These are phyloP conservation scores for Pseudonitzschia pungens DNA, from an alignment of 108 stramenopile genomes.

Conservation along the genomic window DNA sequence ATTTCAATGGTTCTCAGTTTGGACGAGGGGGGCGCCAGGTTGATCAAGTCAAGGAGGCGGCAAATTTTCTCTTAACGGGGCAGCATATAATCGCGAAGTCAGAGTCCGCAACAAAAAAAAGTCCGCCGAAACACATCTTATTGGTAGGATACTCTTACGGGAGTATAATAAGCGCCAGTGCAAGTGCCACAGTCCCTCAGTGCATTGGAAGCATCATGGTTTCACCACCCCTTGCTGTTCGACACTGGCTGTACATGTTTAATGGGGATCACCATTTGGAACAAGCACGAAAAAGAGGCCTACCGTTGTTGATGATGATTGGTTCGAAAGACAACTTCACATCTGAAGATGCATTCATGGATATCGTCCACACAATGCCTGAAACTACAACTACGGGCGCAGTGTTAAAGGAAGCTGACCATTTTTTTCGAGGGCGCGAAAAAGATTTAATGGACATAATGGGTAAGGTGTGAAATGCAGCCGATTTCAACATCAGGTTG, in stretches of 20 bases:
- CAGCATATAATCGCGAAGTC: slow-evolving; percentile 6
- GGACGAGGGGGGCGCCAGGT: slow-evolving; percentile 48
- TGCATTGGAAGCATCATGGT: slow-evolving; percentile 49
- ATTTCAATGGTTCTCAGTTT: slow-evolving; percentile 48
- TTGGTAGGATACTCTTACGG: slow-evolving; percentile 70
- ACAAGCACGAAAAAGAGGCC: slow-evolving; percentile 30
- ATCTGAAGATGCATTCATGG: slow-evolving; percentile 38
- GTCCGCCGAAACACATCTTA: slow-evolving; percentile 31
- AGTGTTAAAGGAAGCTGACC: slow-evolving; percentile 47
- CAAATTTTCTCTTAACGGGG: slow-evolving; percentile 31
- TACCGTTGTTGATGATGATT: slow-evolving; percentile 45
- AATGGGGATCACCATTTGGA: slow-evolving; percentile 47
- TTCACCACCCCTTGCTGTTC: slow-evolving; percentile 50
- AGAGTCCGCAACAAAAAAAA: slow-evolving; percentile 9
- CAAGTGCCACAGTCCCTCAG: slow-evolving; percentile 39
- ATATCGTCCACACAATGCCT: slow-evolving; percentile 33
- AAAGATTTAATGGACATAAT: slow-evolving; percentile 55
- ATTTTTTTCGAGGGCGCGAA: slow-evolving; percentile 56
- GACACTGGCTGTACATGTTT: slow-evolving; percentile 56
- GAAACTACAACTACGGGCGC: slow-evolving; percentile 38
- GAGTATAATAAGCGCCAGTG: slow-evolving; percentile 46
- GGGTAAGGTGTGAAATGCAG: slow-evolving; percentile 28
- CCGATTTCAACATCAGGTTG: neutral
- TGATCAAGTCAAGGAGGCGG: slow-evolving; percentile 47
- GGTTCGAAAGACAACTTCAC: slow-evolving; percentile 62